Evolutionary conservation across 2,329 filamentous ascomycete species (phyloP).

Genomic region (Pochonia chlamydosporia): DNA sequence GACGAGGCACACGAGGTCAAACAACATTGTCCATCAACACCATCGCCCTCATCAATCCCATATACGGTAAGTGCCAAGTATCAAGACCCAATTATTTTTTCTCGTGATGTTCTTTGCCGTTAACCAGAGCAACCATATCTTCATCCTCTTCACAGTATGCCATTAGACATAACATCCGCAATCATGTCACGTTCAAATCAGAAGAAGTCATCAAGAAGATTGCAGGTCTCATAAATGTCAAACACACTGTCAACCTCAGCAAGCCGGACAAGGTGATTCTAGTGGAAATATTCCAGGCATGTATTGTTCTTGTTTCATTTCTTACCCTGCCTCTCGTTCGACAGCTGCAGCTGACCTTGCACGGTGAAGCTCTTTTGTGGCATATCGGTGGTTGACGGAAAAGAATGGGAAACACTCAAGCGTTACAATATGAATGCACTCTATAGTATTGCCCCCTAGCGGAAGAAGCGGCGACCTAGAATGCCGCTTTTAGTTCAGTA

Average conservation of each 20-base stretch:
- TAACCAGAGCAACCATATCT: too few relatives aligned
- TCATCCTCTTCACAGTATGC: conserved; percentile 59
- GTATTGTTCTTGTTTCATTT: conserved; percentile 15
- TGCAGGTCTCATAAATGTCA: conserved; percentile 56
- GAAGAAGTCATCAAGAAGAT: conserved; percentile 66
- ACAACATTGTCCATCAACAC: neutral
- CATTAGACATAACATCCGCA: conserved; percentile 74
- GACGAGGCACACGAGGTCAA: conserved; percentile 10
- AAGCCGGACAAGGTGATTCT: conserved; percentile 74
- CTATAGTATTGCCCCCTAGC: conserved; percentile 36
- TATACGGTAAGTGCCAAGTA: conserved; percentile 35
- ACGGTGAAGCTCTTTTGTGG: conserved; percentile 53
- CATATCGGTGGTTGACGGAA: conserved; percentile 68
- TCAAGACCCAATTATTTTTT: too few relatives aligned
- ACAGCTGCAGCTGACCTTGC: neutral
- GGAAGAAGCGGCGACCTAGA: too few relatives aligned
- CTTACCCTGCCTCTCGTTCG: neutral
- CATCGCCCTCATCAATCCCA: conserved; percentile 11
- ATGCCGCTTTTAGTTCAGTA: too few relatives aligned
- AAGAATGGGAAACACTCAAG: conserved; percentile 67
- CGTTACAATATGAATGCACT: conserved; percentile 74
- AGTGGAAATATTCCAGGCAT: conserved; percentile 75
- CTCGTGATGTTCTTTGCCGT: too few relatives aligned
- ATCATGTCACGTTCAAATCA: conserved; percentile 63
- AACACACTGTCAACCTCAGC: conserved; percentile 72